Evolutionary conservation across 2,329 filamentous ascomycete genomes (phyloP), one percentile per base, ranked within the genome.

Genomic region (Nectriaceae sp.): DNA sequence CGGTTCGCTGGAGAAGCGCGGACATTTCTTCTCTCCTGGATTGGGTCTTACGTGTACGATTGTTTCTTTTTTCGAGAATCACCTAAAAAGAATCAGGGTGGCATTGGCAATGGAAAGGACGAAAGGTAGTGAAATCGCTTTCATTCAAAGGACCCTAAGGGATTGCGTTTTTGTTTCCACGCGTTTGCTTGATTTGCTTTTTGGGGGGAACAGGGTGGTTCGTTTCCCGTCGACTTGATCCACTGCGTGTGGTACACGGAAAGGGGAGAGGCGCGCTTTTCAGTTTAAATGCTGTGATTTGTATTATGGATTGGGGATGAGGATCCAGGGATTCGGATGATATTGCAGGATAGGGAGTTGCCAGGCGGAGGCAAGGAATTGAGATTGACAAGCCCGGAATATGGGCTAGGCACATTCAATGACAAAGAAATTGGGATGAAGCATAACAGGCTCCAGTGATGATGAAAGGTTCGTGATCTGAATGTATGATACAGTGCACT

Each of bases 21-120:
- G 53, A 55, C 54, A 60, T 61, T 47, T 56, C 53, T 49, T 58
- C 55, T 60, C 56, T 60, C 52, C 51, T 60, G 54, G 59, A 59
- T 48, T 15, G 11, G 58, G 57, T 63, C 65, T 63, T 65, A 66
- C 57, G 60, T 70, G 67, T 70, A 70, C 67, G 63, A 70, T 70
- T 67, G 65, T 66, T 61, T 63, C 57, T 59, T 57, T 63, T 60
- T 56, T 60, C 52, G 59, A 65, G 59, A 68, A 64, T 60, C 59
- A 60, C 60, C 60, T 61, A 59, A 57, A 64, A 59, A 55, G 59
- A 64, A 63, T 60, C 61, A 64, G 61, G 64, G 59, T 55, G 63
- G 64, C 58, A 57, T 51, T 47, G 53, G 52, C 51, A 55, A 56
- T 46, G 53, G 54, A 55, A 57, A 50, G 52, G 50, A 45, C 42